Percentiles rank a stretch among this genome's conserved stretches.
These are phyloP conservation scores for Entomortierella lignicola DNA, from an alignment of 192 early-diverging fungal species.

Conservation along the genomic window DNA sequence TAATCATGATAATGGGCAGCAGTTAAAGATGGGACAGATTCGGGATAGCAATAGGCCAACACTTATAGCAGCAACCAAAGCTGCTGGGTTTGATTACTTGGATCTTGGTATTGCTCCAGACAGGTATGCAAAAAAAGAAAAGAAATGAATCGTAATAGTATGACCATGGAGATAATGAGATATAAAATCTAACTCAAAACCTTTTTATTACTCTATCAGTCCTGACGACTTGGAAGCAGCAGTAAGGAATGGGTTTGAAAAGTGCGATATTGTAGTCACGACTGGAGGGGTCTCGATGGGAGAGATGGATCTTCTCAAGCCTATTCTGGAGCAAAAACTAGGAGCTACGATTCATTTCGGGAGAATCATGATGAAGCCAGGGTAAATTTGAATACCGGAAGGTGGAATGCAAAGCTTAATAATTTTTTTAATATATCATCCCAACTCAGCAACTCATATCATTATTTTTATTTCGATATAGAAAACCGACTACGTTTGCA, in stretches of 20 bases:
- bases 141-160: too few species aligned
- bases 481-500: slow-evolving; percentile 97
- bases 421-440: too few species aligned
- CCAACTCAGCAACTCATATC: too few species aligned
- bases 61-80: slow-evolving; percentile 70
- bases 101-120: slow-evolving; percentile 85
- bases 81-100: slow-evolving; percentile 71
- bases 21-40: slow-evolving; percentile 70
- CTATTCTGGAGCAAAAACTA: slow-evolving; percentile 81
- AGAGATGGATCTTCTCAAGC: slow-evolving; percentile 92
- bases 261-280: slow-evolving; percentile 85
- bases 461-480: slow-evolving; percentile 16
- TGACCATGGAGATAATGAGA: too few species aligned
- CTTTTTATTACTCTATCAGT: slow-evolving; percentile 27
- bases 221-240: slow-evolving; percentile 64
- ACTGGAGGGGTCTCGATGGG: slow-evolving; percentile 99
- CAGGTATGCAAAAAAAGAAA: slow-evolving; percentile 55
- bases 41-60: slow-evolving; percentile 90
- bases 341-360: slow-evolving; percentile 91
- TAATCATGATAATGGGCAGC: slow-evolving; percentile 55
- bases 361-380: slow-evolving; percentile 91
- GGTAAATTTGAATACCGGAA: slow-evolving; percentile 64
- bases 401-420: too few species aligned
- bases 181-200: neutral
- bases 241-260: slow-evolving; percentile 58